Conservation (phyloP, 305 asterid species). For the Ilex paraguariensis region DNA sequence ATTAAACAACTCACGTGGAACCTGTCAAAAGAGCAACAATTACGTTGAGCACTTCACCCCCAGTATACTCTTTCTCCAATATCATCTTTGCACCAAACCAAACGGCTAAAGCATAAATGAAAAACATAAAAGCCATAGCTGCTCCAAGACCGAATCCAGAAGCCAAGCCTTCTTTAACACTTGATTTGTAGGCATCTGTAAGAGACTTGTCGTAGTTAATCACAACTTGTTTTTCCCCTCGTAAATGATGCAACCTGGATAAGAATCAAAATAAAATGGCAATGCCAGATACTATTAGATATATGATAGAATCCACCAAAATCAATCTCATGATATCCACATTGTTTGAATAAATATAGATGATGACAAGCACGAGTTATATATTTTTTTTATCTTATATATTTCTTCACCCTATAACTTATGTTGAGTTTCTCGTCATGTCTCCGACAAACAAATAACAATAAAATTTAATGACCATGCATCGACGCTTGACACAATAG, state of each 20-base stretch:
- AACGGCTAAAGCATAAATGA: conserved; percentile 47
- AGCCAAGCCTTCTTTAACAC: conserved; percentile 54
- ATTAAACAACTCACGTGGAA: conserved; percentile 28
- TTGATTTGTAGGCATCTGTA: conserved; percentile 43
- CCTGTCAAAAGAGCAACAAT: conserved; percentile 43
- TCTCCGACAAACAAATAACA: too few species aligned
- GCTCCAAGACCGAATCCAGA: conserved; percentile 54
- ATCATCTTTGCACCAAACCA: conserved; percentile 63
- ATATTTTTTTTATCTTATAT: too few species aligned
- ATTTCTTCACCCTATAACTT: too few species aligned
- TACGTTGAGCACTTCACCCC: conserved; percentile 55
- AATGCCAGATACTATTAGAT: too few species aligned
- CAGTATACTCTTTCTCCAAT: conserved; percentile 34
- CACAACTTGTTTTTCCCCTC: conserved; percentile 46
- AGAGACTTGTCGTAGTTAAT: conserved; percentile 37
- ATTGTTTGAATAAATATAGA: too few species aligned
- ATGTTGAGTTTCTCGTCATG: too few species aligned
- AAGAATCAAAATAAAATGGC: background rate
- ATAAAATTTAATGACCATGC: too few species aligned
- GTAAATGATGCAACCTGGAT: conserved; percentile 61
- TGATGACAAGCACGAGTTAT: too few species aligned
- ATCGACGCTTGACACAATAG: background rate
- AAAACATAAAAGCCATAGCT: conserved; percentile 33
- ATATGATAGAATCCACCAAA: too few species aligned
- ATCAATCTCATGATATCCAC: too few species aligned